Evolutionary conservation across 768 basidiomycete genomes (phyloP), one percentile per base, ranked within the genome.

Genomic region (Auricularia sp.): DNA sequence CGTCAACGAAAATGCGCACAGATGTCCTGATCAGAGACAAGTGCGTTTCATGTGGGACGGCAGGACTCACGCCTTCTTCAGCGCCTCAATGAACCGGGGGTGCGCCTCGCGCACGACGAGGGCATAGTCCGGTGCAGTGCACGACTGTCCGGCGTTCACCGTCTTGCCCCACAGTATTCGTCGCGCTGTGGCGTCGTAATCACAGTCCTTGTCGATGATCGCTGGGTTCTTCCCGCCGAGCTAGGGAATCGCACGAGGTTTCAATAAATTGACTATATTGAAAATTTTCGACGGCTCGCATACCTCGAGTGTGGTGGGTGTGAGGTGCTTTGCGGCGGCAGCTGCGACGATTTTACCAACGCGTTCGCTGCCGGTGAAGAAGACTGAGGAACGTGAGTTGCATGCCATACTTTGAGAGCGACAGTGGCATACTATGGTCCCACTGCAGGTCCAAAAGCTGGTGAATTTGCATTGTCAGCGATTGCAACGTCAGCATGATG

Each of bases 91-190:
- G 29, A 82, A 66, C 36, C 66, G 69, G 34, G 79, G 80, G 64
- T 81, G 75, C n/a, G 74, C 72, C 6, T 71, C 71, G 42, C 74
- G 73, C 4, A 76, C 78, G 8, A 85, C 75, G n/a, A 84, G 76
- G 11, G 21, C 21, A 24, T 83, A 83, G 67, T 84, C 83, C 1
- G 83, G 83, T 3, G 88, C 84, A 3, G 87, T 78, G 65, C 92
- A 94, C 1, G 85, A 85, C 77, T 92, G 83, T 3, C 92, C 92
- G 0, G 83, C 84, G 68, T 94, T 94, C 44, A 80, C 75, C 59
- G 77, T 75, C 69, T 91, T 91, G n/a, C 90, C 90, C 89, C 90
- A 93, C 42, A 92, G 73, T 54, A 94, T 79, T n/a, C 92, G 81
- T 54, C 80, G 81, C 2, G 89, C 89, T 0, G 86, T 80, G 3